These are phyloP conservation scores for Chimonanthus salicifolius DNA, from an alignment of 164 flowering plant genomes.

Conservation along the genomic window DNA sequence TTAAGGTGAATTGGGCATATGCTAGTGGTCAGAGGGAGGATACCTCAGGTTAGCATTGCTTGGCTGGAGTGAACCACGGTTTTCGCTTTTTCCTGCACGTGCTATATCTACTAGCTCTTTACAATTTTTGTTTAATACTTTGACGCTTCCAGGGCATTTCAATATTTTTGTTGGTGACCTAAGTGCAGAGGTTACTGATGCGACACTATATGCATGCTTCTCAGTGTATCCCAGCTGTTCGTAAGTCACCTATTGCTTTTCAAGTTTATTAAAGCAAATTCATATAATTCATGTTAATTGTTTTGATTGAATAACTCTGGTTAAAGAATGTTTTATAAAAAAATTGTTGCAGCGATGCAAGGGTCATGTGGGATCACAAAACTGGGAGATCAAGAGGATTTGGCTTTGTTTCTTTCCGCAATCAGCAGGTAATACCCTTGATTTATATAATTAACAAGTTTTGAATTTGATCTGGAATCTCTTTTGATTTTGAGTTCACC, in stretches of 20 bases:
- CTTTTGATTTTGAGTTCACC: not conserved
- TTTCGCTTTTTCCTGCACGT: not conserved
- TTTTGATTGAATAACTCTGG: not conserved
- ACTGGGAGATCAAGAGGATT: constrained; percentile 93
- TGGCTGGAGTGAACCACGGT: not conserved
- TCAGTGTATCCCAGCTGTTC: constrained; percentile 84
- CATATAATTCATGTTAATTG: not conserved
- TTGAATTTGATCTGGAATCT: not conserved
- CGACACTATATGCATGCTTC: constrained; percentile 77
- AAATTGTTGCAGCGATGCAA: constrained; percentile 63
- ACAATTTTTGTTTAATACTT: not conserved
- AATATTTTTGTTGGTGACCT: constrained; percentile 93
- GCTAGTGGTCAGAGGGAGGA: constrained; percentile 98
- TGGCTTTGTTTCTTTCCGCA: constrained; percentile 87
- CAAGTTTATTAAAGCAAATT: not conserved
- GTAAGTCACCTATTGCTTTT: constrained; percentile 40
- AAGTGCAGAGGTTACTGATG: constrained; percentile 93
- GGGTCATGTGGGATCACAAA: constrained; percentile 95
- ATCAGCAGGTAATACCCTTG: constrained; percentile 52
- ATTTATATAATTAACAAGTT: no score
- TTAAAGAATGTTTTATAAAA: not conserved
- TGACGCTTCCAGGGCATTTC: constrained; percentile 51
- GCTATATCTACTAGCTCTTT: not conserved
- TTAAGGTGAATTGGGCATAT: constrained; percentile 99
- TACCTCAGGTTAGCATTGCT: constrained; percentile 52